Conservation (phyloP, 768 basidiomycete genomes). For the Tephrocybe sp. region DNA sequence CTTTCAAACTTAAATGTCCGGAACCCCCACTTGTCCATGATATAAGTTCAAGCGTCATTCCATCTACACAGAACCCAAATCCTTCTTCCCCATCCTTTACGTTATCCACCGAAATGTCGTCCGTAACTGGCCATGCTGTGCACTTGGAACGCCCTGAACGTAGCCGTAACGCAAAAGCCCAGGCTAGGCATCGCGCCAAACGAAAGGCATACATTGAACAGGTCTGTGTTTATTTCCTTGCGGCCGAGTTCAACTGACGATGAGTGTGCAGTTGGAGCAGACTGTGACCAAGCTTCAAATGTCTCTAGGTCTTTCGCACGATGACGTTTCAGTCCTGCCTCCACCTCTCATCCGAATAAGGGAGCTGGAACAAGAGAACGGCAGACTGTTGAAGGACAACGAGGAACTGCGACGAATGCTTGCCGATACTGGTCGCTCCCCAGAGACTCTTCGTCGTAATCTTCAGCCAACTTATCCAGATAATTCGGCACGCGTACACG, state of each 20-base stretch:
- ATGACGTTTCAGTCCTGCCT: constrained; percentile 72
- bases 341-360: constrained; percentile 75
- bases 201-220: constrained; percentile 93
- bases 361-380: constrained; percentile 82
- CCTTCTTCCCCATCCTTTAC: constrained; percentile 46
- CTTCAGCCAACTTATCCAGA: constrained; percentile 50
- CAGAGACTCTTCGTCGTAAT: constrained; percentile 46
- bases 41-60: constrained; percentile 40
- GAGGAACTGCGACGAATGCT: constrained; percentile 73
- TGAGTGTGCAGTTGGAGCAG: constrained; percentile 64
- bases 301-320: constrained; percentile 68
- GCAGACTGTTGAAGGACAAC: constrained; percentile 67
- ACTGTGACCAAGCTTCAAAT: constrained; percentile 85
- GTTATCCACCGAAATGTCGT: constrained; percentile 61
- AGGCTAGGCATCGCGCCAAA: constrained; percentile 88
- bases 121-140: constrained; percentile 55
- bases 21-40: constrained; percentile 27
- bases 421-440: constrained; percentile 39
- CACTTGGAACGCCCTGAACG: constrained; percentile 72
- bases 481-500: constrained; percentile 39
- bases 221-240: constrained; percentile 37
- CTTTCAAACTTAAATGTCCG: constrained; percentile 33
- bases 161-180: constrained; percentile 85
- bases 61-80: constrained; percentile 51
- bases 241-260: not conserved